Conservation (phyloP, 2,329 filamentous ascomycete species). For the Rugonectria rugulosa region DNA sequence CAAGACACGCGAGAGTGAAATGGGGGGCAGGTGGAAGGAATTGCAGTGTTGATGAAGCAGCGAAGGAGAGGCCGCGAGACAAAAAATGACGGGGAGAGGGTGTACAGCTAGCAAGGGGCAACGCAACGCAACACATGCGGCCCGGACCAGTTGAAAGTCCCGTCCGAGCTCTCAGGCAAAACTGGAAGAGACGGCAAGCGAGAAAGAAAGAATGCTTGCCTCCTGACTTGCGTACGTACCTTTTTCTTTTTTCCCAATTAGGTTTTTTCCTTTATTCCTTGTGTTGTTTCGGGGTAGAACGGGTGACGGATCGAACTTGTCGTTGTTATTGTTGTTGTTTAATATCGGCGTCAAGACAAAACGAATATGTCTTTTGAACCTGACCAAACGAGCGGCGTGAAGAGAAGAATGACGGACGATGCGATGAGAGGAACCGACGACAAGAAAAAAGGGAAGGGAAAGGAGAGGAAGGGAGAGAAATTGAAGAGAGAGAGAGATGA, state of each 20-base stretch:
- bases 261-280: conserved; percentile 16
- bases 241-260: conserved; percentile 28
- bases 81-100: conserved; percentile 21
- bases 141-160: conserved; percentile 31
- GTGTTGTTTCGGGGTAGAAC: conserved; percentile 24
- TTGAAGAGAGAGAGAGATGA: conserved; percentile 39
- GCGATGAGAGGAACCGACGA: conserved; percentile 39
- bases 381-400: conserved; percentile 50
- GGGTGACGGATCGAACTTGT: conserved; percentile 26
- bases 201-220: no score
- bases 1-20: conserved; percentile 8
- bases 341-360: conserved; percentile 34
- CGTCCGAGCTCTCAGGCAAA: no score
- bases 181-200: no score
- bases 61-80: conserved; percentile 28
- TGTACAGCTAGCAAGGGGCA: conserved; percentile 32
- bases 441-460: conserved; percentile 36
- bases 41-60: conserved; percentile 19
- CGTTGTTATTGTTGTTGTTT: conserved; percentile 34
- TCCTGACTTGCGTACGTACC: conserved; percentile 32
- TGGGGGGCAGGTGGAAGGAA: conserved; percentile 16
- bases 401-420: conserved; percentile 43
- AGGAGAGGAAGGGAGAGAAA: conserved; percentile 34
- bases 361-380: conserved; percentile 39
- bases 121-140: conserved; percentile 24